Evolutionary conservation across 2,329 filamentous ascomycete genomes (phyloP).

Genomic region (Aureobasidium sp.): DNA sequence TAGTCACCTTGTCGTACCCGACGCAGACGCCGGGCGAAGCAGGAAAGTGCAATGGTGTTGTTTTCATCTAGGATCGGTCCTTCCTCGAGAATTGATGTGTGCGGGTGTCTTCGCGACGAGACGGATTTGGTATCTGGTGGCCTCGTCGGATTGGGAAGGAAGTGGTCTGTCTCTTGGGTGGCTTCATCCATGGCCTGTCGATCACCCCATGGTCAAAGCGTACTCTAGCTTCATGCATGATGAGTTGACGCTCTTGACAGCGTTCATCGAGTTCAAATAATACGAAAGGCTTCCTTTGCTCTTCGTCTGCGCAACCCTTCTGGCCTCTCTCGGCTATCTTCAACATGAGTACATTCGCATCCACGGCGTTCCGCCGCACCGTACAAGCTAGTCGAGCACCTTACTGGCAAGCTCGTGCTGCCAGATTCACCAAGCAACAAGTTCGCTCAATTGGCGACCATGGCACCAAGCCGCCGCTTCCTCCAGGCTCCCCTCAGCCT

Average conservation of each 20-base stretch:
- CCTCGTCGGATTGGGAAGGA: not conserved
- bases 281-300: not conserved
- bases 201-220: not conserved
- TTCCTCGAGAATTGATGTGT: not conserved
- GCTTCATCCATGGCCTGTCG: not conserved
- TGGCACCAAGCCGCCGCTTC: constrained; percentile 5
- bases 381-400: constrained; percentile 6
- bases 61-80: not conserved
- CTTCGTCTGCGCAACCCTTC: not conserved
- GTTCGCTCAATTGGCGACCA: constrained; percentile 11
- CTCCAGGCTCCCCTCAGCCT: constrained; percentile 10
- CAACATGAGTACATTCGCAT: constrained; percentile 8
- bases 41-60: not conserved
- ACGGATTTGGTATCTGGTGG: not conserved
- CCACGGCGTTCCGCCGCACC: constrained; percentile 9
- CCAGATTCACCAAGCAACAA: constrained; percentile 5
- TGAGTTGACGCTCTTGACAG: not conserved
- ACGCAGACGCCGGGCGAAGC: not conserved
- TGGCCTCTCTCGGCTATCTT: not conserved
- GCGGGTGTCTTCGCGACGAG: not conserved
- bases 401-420: constrained; percentile 3
- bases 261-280: not conserved
- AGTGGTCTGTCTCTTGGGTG: not conserved
- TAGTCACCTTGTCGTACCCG: not conserved
- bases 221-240: not conserved